Evolutionary conservation across 768 basidiomycete species (phyloP).

Genomic region (Chlorophyllum brunneum): DNA sequence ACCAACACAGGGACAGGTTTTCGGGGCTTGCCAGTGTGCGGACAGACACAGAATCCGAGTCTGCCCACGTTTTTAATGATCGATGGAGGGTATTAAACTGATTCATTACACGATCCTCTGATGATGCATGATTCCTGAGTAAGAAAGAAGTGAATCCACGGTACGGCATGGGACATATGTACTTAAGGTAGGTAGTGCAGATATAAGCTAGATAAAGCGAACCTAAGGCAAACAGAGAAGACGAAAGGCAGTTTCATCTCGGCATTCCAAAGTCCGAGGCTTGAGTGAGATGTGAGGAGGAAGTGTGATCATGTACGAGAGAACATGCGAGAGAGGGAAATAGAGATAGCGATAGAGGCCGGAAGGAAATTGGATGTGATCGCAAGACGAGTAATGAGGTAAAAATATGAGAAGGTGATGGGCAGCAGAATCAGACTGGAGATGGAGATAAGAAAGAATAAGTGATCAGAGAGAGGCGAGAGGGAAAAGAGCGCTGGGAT

Average conservation of each 20-base stretch:
- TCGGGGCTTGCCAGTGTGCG: background rate
- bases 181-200: conserved; percentile 32
- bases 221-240: conserved; percentile 25
- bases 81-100: background rate
- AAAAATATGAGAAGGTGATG: conserved; percentile 12
- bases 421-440: conserved; percentile 15
- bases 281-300: conserved; percentile 20
- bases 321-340: conserved; percentile 16
- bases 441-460: conserved; percentile 20
- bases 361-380: conserved; percentile 14
- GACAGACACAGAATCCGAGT: too few species aligned
- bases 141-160: conserved; percentile 6
- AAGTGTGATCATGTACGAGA: conserved; percentile 15
- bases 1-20: background rate
- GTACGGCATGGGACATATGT: conserved; percentile 25
- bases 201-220: conserved; percentile 40
- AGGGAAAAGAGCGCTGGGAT: background rate
- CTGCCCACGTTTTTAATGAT: conserved; percentile 2
- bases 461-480: conserved; percentile 6
- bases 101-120: conserved; percentile 2
- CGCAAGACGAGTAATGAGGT: conserved; percentile 10
- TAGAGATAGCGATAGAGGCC: conserved; percentile 20
- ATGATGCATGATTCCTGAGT: conserved; percentile 11
- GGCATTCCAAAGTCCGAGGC: conserved; percentile 11
- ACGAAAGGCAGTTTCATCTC: conserved; percentile 7